Evolutionary conservation across 305 asterid genomes (phyloP).

Genomic region (Fraxinus baroniana): DNA sequence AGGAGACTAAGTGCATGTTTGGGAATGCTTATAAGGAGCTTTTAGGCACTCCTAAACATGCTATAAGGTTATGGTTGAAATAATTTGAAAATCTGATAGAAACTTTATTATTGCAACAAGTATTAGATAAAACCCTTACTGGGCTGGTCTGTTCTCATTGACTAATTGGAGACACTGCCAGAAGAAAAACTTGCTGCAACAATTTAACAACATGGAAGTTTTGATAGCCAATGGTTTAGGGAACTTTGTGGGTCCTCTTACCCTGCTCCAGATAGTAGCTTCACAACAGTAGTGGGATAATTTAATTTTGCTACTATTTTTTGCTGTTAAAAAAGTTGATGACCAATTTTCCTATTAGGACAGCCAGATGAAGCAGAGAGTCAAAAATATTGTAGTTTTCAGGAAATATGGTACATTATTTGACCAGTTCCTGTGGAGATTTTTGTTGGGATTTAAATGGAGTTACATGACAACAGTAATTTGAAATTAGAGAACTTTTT

Average conservation of each 20-base stretch:
- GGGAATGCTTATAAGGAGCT: not conserved
- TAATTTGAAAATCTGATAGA: not conserved
- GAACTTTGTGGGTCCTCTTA: not conserved
- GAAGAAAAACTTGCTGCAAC: not conserved
- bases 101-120: not conserved
- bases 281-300: not conserved
- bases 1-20: not conserved
- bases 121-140: not conserved
- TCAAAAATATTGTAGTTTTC: not conserved
- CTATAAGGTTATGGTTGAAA: not conserved
- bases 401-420: not conserved
- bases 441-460: not conserved
- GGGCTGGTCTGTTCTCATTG: not conserved
- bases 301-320: not conserved
- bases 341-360: not conserved
- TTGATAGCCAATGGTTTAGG: not conserved
- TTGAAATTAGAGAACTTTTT: not conserved
- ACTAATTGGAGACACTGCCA: not conserved
- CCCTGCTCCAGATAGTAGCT: not conserved
- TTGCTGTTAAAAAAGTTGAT: not conserved
- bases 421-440: not conserved
- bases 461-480: not conserved
- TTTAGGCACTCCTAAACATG: not conserved
- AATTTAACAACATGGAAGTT: not conserved
- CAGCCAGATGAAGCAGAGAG: not conserved